phyloP scores from a whole-genome alignment of 352 stramenopile species.

The Pythium biforme region DNA sequence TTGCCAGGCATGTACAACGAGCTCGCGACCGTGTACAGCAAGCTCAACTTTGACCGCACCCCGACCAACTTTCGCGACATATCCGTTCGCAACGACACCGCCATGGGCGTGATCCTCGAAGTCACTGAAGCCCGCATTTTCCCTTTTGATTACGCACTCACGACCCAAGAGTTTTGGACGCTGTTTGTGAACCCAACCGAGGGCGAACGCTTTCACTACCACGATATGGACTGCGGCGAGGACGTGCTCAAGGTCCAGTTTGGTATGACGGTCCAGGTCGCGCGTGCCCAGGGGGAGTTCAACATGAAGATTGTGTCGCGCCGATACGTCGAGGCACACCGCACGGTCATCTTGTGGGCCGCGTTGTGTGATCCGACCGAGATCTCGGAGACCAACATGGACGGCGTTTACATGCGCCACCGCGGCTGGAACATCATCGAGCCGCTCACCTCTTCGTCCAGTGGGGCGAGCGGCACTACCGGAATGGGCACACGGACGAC shows the following conservation, averaged over 20 bases:
- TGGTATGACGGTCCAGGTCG: constrained; percentile 1
- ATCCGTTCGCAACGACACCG: constrained; percentile 14
- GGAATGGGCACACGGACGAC: constrained; percentile 6
- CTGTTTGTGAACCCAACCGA: constrained; percentile 7
- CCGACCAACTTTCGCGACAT: constrained; percentile 16
- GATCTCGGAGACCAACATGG: constrained; percentile 22
- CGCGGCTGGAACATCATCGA: constrained; percentile 19
- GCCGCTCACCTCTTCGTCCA: neutral
- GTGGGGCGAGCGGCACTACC: neutral
- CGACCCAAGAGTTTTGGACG: constrained; percentile 5
- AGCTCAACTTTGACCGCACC: constrained; percentile 2
- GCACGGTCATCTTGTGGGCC: constrained; percentile 20
- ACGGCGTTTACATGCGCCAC: constrained; percentile 21
- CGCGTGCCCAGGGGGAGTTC: constrained; percentile 2
- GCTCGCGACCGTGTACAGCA: neutral
- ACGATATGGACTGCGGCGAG: constrained; percentile 16
- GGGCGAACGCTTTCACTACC: constrained; percentile 17
- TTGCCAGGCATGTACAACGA: constrained; percentile 4
- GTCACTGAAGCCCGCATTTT: constrained; percentile 14
- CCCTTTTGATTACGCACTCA: constrained; percentile 9
- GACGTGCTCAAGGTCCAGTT: constrained; percentile 18
- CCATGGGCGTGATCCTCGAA: constrained; percentile 15
- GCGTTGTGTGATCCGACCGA: constrained; percentile 15
- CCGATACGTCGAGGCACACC: constrained; percentile 10
- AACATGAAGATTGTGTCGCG: constrained; percentile 12